Evolutionary conservation across 176 grass and related monocot species (phyloP), one percentile per base, ranked within the genome.

Genomic region (Secale cereale): DNA sequence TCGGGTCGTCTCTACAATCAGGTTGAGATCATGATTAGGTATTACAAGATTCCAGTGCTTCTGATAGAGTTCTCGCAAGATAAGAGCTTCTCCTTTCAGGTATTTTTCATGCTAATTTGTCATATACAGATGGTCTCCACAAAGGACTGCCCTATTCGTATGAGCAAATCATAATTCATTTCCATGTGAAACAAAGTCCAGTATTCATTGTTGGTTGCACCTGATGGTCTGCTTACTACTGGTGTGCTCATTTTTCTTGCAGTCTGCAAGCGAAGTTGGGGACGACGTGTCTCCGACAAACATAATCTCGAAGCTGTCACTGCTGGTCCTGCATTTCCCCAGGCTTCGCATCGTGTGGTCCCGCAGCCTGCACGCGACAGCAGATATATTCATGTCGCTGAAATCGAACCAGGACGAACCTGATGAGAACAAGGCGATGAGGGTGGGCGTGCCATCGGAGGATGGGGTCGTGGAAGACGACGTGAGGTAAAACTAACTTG

Each of bases 11-110:
- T 98, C 29, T 98, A 93, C 85, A 78, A 98, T 80, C 95, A 98
- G 82, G 83, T 95, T 3, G 93, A 98, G 87, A 93, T 81, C 48
- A 98, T 98, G 95, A 78, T 86, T 88, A 88, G 95, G 62, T 98
- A 95, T 75, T 98, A 98, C 89, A 93, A 85, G 89, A 95, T 98
- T 45, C 93, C 96, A 74, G 96, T 98, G 48, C 96, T 98, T 85
- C 87, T 98, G 70, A 95, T 98, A 64, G 96, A 95, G 83, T 98
- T 98, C 67, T 95, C 93, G 29, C 95, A 98, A 70, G 93, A 98
- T 85, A 94, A 95, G 85, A 98, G 91, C 81, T 95, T 98, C 84
- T 98, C 96, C 74, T 98, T 98, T 77, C 96, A 98, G 96, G 96
- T 98, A 98, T 28, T 56, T 72, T 59, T 16, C 25, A 19, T 80